Evolutionary conservation across 306 rosid species (phyloP), one percentile per base, ranked within the genome.

Genomic region (Corylus avellana): DNA sequence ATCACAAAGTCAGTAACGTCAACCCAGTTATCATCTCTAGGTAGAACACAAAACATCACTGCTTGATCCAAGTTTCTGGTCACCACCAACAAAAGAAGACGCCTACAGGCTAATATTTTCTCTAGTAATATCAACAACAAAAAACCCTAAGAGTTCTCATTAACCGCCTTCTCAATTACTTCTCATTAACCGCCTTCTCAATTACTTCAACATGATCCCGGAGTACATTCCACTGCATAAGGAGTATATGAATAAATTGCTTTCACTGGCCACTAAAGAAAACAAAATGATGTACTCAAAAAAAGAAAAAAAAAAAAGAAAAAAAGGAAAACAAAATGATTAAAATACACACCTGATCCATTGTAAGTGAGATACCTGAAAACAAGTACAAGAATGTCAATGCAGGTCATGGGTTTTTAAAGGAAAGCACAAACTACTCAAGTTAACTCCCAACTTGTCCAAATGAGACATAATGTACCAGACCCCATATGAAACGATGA

Each of bases 211-310:
- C 79, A 56, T 92, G 97, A 70, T 81, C 70, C 17, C 93, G 91
- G 20, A 95, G 93, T 53, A 85, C 81, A 63, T 81, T 90, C 99
- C 99, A 95, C 99, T 95, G 89, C 94, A 91, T 44, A 86, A 25
- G 58, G 25, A 72, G 1, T 10, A 20, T 50, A 76, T 49, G 66
- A 73, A 55, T 57, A 44, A 53, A 68, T 25, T 12, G 2, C 13
- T 12, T 35, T 17, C 25, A 39, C 18, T 35, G 8, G 39, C 25
- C 25, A 37, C 49, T 8, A 16, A 35, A 1, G 56, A 16, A 53
- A 70, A 64, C 22, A 77, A 70, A 54, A 70, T 32, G 11, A 68
- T 22, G 25, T 22, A 22, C 25, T 22, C 25, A 22, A 22, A 22
- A 22, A 22, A 22, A 22, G 25, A 22, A 22, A 22, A 22, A 22